A percentile compares a stretch with the other conserved stretches of the same genome.
These are phyloP conservation scores for Ichthyophthirius multifiliis DNA, from an alignment of 169 alveolate species.

Conservation along the genomic window DNA sequence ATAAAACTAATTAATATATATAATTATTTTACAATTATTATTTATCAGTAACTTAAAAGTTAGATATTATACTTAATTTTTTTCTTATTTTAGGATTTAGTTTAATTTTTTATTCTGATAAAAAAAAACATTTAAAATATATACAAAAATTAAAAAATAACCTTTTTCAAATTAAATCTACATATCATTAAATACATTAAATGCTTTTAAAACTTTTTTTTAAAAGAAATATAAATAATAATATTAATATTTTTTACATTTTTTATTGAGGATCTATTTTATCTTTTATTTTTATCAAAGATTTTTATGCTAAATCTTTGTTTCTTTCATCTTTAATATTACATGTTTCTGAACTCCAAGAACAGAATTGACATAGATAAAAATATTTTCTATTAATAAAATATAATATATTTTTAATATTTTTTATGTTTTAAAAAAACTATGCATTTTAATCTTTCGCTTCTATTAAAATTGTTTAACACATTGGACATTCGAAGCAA, in stretches of 20 bases:
- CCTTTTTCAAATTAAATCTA: background rate
- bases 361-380: background rate
- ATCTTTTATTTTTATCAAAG: background rate
- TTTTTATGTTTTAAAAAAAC: background rate
- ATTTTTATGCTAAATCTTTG: background rate
- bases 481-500: conserved; percentile 2
- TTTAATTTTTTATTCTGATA: background rate
- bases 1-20: too few species aligned
- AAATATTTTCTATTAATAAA: background rate
- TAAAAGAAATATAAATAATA: background rate
- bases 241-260: background rate
- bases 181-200: background rate
- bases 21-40: too few species aligned
- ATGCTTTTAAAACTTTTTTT: background rate
- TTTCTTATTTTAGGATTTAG: background rate
- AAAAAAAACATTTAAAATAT: background rate
- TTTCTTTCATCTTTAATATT: background rate
- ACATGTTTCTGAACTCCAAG: background rate
- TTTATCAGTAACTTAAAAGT: too few species aligned
- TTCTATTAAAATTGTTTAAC: background rate
- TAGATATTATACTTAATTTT: too few species aligned
- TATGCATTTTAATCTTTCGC: background rate
- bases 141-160: background rate
- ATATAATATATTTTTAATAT: background rate
- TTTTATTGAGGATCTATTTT: background rate